Evolutionary conservation across 108 stramenopile species (phyloP).

Genomic region (Aureococcus anophagefferens): DNA sequence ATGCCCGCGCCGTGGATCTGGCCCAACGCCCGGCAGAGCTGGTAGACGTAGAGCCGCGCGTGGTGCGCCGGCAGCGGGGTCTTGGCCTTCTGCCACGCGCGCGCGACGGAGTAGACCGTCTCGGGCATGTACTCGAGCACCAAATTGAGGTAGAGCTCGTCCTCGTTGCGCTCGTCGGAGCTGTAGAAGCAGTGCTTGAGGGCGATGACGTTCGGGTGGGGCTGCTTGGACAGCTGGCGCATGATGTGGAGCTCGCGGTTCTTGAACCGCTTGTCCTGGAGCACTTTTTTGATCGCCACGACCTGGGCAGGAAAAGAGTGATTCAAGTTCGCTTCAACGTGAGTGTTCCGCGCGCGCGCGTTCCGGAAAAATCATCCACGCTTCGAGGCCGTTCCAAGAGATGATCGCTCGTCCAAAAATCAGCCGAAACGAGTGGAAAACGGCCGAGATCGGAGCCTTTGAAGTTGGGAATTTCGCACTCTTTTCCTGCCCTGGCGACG

Average conservation of each 20-base stretch:
- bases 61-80: conserved; percentile 69
- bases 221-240: conserved; percentile 85
- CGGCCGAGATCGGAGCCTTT: too few species aligned
- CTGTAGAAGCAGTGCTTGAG: conserved; percentile 94
- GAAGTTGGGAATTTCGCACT: too few species aligned
- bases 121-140: conserved; percentile 97
- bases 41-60: conserved; percentile 94
- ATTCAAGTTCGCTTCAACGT: too few species aligned
- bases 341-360: too few species aligned
- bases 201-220: conserved; percentile 86
- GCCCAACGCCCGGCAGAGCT: conserved; percentile 84
- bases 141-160: conserved; percentile 85
- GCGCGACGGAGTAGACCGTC: conserved; percentile 87
- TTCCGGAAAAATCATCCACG: too few species aligned
- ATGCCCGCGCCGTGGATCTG: conserved; percentile 92
- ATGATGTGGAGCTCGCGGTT: conserved; percentile 97
- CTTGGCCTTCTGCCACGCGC: conserved; percentile 82
- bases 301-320: too few species aligned
- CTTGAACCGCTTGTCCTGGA: conserved; percentile 97
- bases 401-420: too few species aligned
- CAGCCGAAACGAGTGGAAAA: too few species aligned
- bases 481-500: too few species aligned
- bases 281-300: conserved; percentile 91
- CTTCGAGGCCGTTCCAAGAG: too few species aligned
- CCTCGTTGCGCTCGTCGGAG: conserved; percentile 74